Base-by-base conservation (phyloP, 129 eudicot species). In the Tagetes erecta region DNA sequence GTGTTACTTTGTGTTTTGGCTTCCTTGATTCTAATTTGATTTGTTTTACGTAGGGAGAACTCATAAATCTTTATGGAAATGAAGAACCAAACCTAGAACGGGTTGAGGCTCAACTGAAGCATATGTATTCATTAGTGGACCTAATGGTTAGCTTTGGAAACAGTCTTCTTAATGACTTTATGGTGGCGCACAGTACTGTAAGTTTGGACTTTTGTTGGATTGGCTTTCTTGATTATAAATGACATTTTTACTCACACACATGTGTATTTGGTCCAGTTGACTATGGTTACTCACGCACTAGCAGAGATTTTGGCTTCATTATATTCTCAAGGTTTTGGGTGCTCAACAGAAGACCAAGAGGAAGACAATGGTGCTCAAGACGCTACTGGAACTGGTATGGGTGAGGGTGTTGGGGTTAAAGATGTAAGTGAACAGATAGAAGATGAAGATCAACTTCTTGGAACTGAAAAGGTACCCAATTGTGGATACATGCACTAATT, bases 361-460 rank as follows among this genome's bases (percentile, higher is more conserved):
- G 83, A 85, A 56, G 97, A 88, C n/a, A 31, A 73, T 68, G 71
- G 73, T 51, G 34, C 84, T 60, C 84, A 84, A 70, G 97, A 85
- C 64, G 87, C 89, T 57, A 73, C 57, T 50, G 98, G 98, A 79
- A 90, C 90, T 8, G 98, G 98, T 74, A 86, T 94, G 93, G 97
- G 96, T 81, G 97, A 94, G 59, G 98, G 98, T 75, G 83, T 76
- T 5, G 98, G 98, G 42, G 27, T 65, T 42, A 94, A 88, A 39
- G 98, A 94, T 82, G 97, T 94, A 58, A 94, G 98, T 73, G 96
- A 94, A 51, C 96, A 94, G 84, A 88, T 94, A 65, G 79, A 69
- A 57, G 96, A 90, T 65, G 98, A 94, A 88, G 97, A 94, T 83
- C 98, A 94, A 80, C 93, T 93, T 55, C 85, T 87, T 56, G 93